Percentiles rank a stretch among this genome's conserved stretches.
phyloP scores from a whole-genome alignment of 768 basidiomycete species.

The Chlorophyllum brunneum region DNA sequence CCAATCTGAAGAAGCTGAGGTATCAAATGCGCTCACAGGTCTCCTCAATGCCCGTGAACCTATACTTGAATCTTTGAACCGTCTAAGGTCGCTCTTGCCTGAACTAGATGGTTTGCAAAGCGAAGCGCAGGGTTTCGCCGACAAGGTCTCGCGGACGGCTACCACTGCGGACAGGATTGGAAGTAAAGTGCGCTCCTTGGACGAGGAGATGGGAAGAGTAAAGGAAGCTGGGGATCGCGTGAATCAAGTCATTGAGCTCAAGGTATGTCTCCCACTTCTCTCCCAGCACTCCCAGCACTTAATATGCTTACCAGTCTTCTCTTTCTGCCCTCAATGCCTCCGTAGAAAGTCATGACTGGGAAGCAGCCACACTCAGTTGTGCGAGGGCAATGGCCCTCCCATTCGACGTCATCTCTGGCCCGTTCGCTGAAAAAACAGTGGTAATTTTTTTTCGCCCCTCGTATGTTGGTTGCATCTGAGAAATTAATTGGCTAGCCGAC shows the following conservation, averaged over 20 bases:
- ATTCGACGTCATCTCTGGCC: slow-evolving; percentile 68
- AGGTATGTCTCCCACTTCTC: slow-evolving; percentile 44
- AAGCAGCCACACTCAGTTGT: slow-evolving; percentile 88
- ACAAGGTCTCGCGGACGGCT: slow-evolving; percentile 67
- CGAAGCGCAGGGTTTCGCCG: slow-evolving; percentile 52
- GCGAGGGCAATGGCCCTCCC: slow-evolving; percentile 87
- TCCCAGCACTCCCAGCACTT: not conserved
- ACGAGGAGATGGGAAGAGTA: slow-evolving; percentile 91
- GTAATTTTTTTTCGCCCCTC: slow-evolving; percentile 41
- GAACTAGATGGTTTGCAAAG: slow-evolving; percentile 56
- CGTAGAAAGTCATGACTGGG: slow-evolving; percentile 90
- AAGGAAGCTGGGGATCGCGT: slow-evolving; percentile 89
- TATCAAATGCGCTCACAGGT: slow-evolving; percentile 69
- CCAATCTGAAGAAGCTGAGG: slow-evolving; percentile 72
- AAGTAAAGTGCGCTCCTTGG: slow-evolving; percentile 83
- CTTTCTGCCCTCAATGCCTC: slow-evolving; percentile 55
- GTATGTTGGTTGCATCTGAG: not conserved
- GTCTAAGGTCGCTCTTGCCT: slow-evolving; percentile 57
- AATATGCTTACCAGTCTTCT: slow-evolving; percentile 29
- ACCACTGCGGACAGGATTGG: slow-evolving; percentile 85
- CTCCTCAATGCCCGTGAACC: slow-evolving; percentile 69
- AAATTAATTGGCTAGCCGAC: slow-evolving; percentile 63
- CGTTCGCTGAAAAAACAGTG: slow-evolving; percentile 84
- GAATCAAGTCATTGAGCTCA: slow-evolving; percentile 91
- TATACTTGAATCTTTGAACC: slow-evolving; percentile 55